Conservation (phyloP, 331 rosid genomes). For the Phaseolus coccineus region DNA sequence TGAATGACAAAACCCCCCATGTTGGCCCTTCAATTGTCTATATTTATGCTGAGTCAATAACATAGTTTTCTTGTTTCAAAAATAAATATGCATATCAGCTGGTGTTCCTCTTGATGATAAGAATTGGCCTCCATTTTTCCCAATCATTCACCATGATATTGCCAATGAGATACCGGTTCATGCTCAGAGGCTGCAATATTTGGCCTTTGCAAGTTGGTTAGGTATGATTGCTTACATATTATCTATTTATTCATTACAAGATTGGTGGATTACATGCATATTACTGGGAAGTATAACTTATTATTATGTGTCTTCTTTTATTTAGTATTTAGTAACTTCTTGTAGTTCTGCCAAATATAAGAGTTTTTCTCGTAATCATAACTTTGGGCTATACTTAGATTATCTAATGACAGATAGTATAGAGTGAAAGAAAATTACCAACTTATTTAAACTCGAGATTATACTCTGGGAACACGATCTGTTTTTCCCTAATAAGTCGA, state of each 20-base stretch:
- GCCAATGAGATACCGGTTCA: slow-evolving; percentile 95
- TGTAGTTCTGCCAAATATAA: neutral
- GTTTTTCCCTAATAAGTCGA: too few species aligned
- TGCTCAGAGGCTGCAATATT: slow-evolving; percentile 93
- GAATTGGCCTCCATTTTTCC: slow-evolving; percentile 98
- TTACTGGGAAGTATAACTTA: slow-evolving; percentile 14
- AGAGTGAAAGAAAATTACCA: neutral
- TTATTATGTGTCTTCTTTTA: slow-evolving; percentile 33
- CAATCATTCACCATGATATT: slow-evolving; percentile 97
- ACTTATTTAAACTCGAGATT: too few species aligned
- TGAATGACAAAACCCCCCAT: slow-evolving; percentile 40
- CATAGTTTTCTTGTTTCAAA: slow-evolving; percentile 30
- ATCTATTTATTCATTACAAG: slow-evolving; percentile 29
- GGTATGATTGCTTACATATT: slow-evolving; percentile 59
- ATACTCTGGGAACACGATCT: neutral
- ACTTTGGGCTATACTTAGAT: slow-evolving; percentile 1
- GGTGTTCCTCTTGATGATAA: slow-evolving; percentile 78
- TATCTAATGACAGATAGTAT: neutral
- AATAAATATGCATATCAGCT: slow-evolving; percentile 60
- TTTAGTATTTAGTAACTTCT: slow-evolving; percentile 1
- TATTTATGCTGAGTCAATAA: slow-evolving; percentile 31
- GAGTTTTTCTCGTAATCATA: slow-evolving; percentile 4
- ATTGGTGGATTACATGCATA: slow-evolving; percentile 8
- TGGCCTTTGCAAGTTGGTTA: slow-evolving; percentile 99
- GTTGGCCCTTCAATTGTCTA: slow-evolving; percentile 20